Conservation (phyloP, 2,329 filamentous ascomycete species). For the Aureobasidium subglaciale region DNA sequence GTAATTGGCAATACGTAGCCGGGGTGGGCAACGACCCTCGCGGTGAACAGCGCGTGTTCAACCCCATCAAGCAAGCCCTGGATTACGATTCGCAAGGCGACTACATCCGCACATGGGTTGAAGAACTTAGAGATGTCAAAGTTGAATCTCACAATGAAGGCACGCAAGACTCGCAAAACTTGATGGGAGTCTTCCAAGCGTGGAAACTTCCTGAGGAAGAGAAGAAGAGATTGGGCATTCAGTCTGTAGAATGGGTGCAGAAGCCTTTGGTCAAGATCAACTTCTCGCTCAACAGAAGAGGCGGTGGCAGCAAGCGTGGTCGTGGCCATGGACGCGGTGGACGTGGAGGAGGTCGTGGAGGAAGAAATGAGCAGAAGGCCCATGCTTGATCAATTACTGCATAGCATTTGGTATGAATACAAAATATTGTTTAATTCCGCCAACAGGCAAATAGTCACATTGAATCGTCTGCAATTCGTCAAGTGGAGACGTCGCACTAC, state of each 20-base stretch:
- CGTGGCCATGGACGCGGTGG: constrained; percentile 29
- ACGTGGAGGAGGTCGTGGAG: constrained; percentile 24
- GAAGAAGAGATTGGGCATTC: constrained; percentile 50
- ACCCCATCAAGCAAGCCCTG: constrained; percentile 71
- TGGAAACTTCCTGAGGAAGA: constrained; percentile 57
- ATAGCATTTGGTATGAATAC: neutral
- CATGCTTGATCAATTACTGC: neutral
- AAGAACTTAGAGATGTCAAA: constrained; percentile 53
- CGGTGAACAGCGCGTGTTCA: constrained; percentile 66
- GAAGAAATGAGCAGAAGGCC: constrained; percentile 14
- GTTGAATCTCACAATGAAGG: constrained; percentile 13
- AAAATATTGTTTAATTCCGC: neutral
- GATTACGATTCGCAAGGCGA: constrained; percentile 66
- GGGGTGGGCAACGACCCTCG: constrained; percentile 75
- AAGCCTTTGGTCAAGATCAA: constrained; percentile 59
- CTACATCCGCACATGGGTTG: constrained; percentile 68
- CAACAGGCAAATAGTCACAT: neutral
- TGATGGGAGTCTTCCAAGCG: constrained; percentile 60
- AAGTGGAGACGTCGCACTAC: no score
- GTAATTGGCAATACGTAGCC: constrained; percentile 66
- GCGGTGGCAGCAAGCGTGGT: constrained; percentile 27
- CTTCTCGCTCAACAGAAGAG: constrained; percentile 48
- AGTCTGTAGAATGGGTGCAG: constrained; percentile 57
- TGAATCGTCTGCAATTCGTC: no score
- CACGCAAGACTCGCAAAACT: constrained; percentile 24